Evolutionary conservation across 1,284 basidiomycete genomes (phyloP).

Genomic region (Stereum hirsutum): DNA sequence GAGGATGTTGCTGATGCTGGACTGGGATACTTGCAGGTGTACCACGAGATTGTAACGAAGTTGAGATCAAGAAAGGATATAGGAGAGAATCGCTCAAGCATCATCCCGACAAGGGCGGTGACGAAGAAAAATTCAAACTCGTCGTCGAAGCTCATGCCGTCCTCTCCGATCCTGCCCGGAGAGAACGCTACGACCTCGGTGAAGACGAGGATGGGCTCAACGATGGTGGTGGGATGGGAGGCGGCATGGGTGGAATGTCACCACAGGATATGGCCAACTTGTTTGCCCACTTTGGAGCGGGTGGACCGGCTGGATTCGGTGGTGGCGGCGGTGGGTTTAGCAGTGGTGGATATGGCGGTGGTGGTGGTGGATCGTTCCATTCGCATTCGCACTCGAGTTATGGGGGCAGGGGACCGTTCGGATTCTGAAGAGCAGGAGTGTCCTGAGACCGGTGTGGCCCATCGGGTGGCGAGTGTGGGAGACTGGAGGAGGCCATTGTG

Average conservation of each 20-base stretch:
- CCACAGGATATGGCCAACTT: conserved; percentile 49
- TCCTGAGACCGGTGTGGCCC: too few species aligned
- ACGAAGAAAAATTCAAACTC: conserved; percentile 83
- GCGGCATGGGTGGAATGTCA: conserved; percentile 32
- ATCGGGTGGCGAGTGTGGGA: too few species aligned
- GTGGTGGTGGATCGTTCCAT: conserved; percentile 7
- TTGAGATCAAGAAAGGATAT: conserved; percentile 77
- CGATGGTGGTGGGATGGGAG: conserved; percentile 21
- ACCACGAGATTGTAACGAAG: conserved; percentile 46
- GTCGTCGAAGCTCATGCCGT: conserved; percentile 71
- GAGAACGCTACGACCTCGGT: conserved; percentile 68
- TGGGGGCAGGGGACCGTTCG: background rate
- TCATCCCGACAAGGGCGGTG: conserved; percentile 81
- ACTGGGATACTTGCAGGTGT: conserved; percentile 34
- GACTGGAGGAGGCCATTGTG: too few species aligned
- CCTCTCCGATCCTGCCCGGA: conserved; percentile 59
- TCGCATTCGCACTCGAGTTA: background rate
- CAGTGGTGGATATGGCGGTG: conserved; percentile 9
- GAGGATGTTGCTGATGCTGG: background rate
- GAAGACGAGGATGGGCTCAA: conserved; percentile 62
- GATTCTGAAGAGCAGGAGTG: background rate
- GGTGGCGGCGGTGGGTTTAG: conserved; percentile 19
- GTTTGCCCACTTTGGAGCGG: conserved; percentile 39
- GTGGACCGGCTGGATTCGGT: too few species aligned
- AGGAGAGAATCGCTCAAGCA: conserved; percentile 70